A percentile compares a stretch with the other conserved stretches of the same genome.
Evolutionary conservation across 805 yeast species (phyloP).

Genomic region (Ogataea nakhonphanomensis): DNA sequence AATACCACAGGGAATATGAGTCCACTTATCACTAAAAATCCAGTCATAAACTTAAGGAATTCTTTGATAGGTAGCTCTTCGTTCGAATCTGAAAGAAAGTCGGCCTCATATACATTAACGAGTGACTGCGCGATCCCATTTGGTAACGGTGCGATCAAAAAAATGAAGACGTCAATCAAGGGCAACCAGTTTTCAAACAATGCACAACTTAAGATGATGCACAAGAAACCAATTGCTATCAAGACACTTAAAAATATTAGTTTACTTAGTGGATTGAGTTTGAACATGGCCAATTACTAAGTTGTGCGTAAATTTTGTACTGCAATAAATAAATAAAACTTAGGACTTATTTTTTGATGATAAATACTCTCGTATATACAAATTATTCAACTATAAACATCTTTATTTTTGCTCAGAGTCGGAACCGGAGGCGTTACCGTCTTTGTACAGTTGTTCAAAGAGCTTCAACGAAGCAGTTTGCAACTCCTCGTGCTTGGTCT

Average conservation of each 20-base stretch:
- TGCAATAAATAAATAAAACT: not conserved
- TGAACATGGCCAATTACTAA: conserved; percentile 10
- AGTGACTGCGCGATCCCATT: conserved; percentile 28
- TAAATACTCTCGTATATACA: conserved; percentile 8
- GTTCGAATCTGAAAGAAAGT: conserved; percentile 28
- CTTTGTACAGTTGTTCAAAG: conserved; percentile 64
- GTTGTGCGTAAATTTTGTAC: too few relatives aligned
- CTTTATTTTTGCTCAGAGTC: conserved; percentile 17
- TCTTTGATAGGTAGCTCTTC: conserved; percentile 25
- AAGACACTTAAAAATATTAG: conserved; percentile 71
- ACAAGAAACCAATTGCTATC: conserved; percentile 83
- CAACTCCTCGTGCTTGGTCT: conserved; percentile 70
- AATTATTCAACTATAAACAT: conserved; percentile 11
- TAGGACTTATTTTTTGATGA: conserved; percentile 2
- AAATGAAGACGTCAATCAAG: conserved; percentile 51
- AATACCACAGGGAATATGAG: conserved; percentile 31
- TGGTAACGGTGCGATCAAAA: conserved; percentile 37
- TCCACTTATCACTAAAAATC: conserved; percentile 34
- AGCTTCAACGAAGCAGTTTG: conserved; percentile 73
- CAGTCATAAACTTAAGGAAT: conserved; percentile 32
- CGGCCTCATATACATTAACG: conserved; percentile 27
- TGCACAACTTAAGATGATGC: conserved; percentile 85
- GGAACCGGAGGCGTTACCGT: conserved; percentile 17
- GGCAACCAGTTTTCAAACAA: conserved; percentile 90
- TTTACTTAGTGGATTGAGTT: conserved; percentile 60